These are phyloP conservation scores for Cladosporium cucumerinum DNA, from an alignment of 2,329 filamentous ascomycete species.

Conservation along the genomic window DNA sequence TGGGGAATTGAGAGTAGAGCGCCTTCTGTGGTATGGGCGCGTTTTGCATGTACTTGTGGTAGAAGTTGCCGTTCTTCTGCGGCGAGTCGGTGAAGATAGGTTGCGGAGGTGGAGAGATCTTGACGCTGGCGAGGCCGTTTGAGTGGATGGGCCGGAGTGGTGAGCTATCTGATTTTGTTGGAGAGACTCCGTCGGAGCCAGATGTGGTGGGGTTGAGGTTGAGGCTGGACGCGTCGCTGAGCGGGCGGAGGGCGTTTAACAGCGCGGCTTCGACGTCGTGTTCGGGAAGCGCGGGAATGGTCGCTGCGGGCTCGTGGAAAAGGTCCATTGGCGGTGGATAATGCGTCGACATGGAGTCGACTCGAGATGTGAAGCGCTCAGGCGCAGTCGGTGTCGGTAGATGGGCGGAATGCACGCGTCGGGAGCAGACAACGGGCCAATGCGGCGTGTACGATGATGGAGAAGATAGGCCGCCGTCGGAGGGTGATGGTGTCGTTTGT, in stretches of 20 bases:
- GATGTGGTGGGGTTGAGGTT: constrained; percentile 60
- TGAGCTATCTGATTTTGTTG: constrained; percentile 63
- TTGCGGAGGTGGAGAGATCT: constrained; percentile 62
- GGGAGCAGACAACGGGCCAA: background rate
- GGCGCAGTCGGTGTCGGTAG: background rate
- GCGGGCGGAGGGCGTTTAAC: constrained; percentile 43
- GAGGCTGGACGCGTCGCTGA: constrained; percentile 55
- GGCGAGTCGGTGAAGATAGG: constrained; percentile 63
- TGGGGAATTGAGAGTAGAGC: constrained; percentile 12
- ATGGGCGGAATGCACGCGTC: constrained; percentile 11
- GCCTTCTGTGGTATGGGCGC: constrained; percentile 21
- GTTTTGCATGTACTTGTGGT: constrained; percentile 35
- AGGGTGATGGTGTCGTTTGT: background rate
- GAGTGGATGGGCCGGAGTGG: constrained; percentile 59
- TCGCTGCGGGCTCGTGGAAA: constrained; percentile 53
- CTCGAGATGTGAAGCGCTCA: constrained; percentile 3
- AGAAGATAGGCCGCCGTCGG: background rate
- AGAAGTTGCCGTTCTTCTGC: constrained; percentile 55
- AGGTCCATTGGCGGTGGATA: constrained; percentile 54
- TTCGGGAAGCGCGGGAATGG: constrained; percentile 36
- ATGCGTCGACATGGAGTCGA: constrained; percentile 53
- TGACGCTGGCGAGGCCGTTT: constrained; percentile 63
- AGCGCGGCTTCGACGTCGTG: constrained; percentile 53
- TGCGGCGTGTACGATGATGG: background rate
- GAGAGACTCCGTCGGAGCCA: constrained; percentile 61